A percentile compares a stretch with the other conserved stretches of the same genome.
Conservation (phyloP, 441 rosid species). For the Pelargonium citronellum region DNA sequence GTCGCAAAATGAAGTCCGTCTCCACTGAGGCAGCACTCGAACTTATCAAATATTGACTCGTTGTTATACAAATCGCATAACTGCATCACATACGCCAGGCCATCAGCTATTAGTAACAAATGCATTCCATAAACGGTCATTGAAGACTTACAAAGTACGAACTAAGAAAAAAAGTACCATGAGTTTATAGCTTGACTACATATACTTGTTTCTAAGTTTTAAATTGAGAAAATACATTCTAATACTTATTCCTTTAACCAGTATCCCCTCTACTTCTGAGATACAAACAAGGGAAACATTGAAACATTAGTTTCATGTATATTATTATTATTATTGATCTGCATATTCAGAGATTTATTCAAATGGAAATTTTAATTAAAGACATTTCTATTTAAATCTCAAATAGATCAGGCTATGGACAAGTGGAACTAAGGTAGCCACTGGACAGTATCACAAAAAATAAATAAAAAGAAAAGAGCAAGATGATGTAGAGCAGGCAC, state of each 20-base stretch:
- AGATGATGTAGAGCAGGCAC: neutral
- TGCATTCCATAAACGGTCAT: constrained; percentile 1
- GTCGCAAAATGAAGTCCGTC: constrained; percentile 60
- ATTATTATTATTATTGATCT: no score
- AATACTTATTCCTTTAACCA: neutral
- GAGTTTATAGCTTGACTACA: neutral
- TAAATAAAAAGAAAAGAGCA: neutral
- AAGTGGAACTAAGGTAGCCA: neutral
- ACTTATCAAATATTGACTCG: constrained; percentile 66
- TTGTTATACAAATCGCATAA: constrained; percentile 53
- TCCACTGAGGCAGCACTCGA: constrained; percentile 61
- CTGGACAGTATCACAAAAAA: neutral
- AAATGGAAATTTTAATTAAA: neutral
- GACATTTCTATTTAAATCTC: neutral
- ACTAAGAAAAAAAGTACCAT: neutral
- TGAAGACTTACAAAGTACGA: neutral
- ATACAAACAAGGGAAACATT: neutral
- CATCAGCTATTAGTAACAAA: constrained; percentile 14
- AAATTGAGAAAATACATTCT: neutral
- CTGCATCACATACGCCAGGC: constrained; percentile 35
- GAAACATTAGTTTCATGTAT: no score
- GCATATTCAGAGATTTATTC: neutral
- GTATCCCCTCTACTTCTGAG: neutral
- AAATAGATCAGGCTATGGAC: neutral
- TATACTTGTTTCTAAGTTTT: neutral